phyloP scores from a whole-genome alignment of 2,329 filamentous ascomycete species.

The Sarocladiaceae sp. region DNA sequence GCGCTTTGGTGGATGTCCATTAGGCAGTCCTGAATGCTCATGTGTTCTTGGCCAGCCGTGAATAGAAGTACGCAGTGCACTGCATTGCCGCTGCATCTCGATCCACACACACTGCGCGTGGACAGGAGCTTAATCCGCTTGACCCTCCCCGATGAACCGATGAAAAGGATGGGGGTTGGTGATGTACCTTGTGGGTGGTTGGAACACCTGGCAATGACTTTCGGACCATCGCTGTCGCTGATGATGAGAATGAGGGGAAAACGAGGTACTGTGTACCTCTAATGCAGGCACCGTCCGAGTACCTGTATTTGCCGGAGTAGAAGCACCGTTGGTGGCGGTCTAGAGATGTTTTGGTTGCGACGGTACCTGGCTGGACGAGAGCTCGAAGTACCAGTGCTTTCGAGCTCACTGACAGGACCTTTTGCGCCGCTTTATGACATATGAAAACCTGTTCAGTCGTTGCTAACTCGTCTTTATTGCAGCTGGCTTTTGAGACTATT shows the following conservation, averaged over 20 bases:
- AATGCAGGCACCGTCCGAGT: neutral
- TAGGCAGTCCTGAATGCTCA: neutral
- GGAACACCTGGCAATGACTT: neutral
- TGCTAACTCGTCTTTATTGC: no score
- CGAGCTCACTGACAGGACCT: neutral
- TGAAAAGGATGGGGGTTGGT: neutral
- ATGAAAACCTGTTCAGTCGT: neutral
- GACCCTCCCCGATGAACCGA: constrained; percentile 4
- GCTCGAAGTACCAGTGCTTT: neutral
- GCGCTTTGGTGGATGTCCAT: neutral
- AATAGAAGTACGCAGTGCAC: neutral
- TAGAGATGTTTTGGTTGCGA: no score
- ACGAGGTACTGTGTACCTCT: neutral
- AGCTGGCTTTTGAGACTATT: neutral
- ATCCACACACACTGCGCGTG: neutral
- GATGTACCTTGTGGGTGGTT: neutral
- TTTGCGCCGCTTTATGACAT: neutral
- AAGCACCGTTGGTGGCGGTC: neutral
- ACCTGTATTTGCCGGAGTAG: neutral
- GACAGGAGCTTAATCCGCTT: neutral
- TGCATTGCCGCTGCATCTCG: neutral
- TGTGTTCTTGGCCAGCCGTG: no score
- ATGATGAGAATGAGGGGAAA: neutral
- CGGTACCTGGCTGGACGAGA: no score
- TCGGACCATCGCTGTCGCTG: neutral